Conservation (phyloP, 805 yeast genomes). For the Schwanniomyces vanrijiae region DNA sequence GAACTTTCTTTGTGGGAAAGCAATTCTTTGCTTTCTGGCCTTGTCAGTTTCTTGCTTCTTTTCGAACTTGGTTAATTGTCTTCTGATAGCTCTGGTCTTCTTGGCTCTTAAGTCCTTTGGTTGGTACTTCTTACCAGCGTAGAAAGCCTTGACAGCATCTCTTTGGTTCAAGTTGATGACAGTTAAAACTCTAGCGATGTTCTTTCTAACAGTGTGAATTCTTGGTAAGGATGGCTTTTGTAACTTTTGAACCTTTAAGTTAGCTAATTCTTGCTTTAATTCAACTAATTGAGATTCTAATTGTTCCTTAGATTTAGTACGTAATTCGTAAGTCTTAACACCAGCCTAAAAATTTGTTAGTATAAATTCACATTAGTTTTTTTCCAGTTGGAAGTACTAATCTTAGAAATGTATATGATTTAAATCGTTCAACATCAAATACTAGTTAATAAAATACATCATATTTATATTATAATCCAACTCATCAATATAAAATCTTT, state of each 20-base stretch:
- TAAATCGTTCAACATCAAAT: background rate
- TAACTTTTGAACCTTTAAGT: constrained; percentile 93
- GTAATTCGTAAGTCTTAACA: constrained; percentile 92
- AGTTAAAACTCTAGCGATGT: constrained; percentile 97
- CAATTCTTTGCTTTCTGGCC: constrained; percentile 87
- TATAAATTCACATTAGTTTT: background rate
- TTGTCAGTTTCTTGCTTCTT: constrained; percentile 78
- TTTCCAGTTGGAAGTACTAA: background rate
- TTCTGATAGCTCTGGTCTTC: constrained; percentile 99
- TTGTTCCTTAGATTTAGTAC: constrained; percentile 96
- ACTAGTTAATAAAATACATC: background rate
- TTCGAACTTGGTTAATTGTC: constrained; percentile 89
- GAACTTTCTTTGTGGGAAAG: constrained; percentile 98
- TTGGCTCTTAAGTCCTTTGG: constrained; percentile 99
- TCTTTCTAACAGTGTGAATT: constrained; percentile 96
- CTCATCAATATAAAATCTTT: background rate
- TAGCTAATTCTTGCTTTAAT: constrained; percentile 94
- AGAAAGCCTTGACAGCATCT: constrained; percentile 90
- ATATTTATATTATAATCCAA: background rate
- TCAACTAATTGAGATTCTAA: constrained; percentile 92
- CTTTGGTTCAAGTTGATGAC: constrained; percentile 96
- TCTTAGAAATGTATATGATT: background rate
- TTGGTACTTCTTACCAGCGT: constrained; percentile 91
- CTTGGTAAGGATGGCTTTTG: constrained; percentile 91
- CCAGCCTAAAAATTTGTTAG: constrained; percentile 57